Conservation (phyloP, 805 yeast species). For the Teunomyces barrocoloradensis region DNA sequence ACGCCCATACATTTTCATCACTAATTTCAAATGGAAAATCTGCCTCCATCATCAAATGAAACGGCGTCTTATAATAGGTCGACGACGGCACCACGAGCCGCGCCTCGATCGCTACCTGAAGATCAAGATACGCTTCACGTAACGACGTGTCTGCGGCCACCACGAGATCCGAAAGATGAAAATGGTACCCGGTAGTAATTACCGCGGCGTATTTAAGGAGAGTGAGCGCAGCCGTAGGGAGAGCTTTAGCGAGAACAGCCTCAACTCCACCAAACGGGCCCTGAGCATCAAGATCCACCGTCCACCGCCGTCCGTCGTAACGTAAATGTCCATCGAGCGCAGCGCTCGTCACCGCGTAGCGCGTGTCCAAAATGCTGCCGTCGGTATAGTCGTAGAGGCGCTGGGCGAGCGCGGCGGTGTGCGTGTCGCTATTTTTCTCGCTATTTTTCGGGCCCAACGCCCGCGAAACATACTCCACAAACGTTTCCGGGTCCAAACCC, state of each 20-base stretch:
- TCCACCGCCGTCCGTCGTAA: not conserved
- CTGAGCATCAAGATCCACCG: not conserved
- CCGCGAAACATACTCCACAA: not conserved
- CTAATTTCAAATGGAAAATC: constrained; percentile 27
- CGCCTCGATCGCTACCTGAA: constrained; percentile 32
- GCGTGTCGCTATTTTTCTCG: not conserved
- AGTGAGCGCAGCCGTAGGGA: constrained; percentile 14
- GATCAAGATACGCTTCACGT: constrained; percentile 25
- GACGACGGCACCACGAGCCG: constrained; percentile 37
- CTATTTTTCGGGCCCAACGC: not conserved
- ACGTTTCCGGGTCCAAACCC: not conserved
- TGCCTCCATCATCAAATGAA: constrained; percentile 31
- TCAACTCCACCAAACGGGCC: constrained; percentile 2
- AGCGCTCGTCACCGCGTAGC: constrained; percentile 9
- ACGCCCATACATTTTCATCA: constrained; percentile 28
- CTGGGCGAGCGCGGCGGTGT: not conserved
- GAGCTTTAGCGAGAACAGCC: constrained; percentile 1
- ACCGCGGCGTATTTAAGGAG: constrained; percentile 43
- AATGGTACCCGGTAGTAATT: constrained; percentile 32
- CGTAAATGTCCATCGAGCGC: not conserved
- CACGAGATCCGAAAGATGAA: constrained; percentile 37
- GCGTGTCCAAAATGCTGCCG: constrained; percentile 18
- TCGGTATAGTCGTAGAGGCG: constrained; percentile 11
- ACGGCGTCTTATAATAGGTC: constrained; percentile 47
- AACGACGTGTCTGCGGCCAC: constrained; percentile 35